Conservation (phyloP, 2,329 filamentous ascomycete species). For the Colletotrichum liaoningense region DNA sequence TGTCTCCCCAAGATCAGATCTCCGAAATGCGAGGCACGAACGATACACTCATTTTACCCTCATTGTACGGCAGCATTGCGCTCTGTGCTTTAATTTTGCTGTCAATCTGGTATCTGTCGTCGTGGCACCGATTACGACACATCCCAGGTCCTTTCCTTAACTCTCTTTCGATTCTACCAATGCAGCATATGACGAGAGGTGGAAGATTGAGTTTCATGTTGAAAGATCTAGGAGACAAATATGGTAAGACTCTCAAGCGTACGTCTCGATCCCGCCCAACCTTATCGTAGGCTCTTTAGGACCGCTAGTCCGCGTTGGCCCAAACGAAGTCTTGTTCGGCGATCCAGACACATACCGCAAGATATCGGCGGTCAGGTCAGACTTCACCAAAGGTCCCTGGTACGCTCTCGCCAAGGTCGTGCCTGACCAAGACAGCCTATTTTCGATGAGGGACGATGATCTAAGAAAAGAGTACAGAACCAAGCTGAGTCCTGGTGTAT, state of each 20-base stretch:
- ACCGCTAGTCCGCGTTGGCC: conserved; percentile 35
- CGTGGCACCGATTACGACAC: conserved; percentile 46
- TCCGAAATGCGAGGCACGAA: not conserved
- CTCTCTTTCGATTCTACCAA: conserved; percentile 45
- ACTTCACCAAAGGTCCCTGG: conserved; percentile 34
- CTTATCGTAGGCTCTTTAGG: conserved; percentile 39
- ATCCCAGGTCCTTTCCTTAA: conserved; percentile 46
- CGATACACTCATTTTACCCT: not conserved
- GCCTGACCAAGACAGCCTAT: conserved; percentile 30
- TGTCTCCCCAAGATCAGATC: not conserved
- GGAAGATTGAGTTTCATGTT: conserved; percentile 23
- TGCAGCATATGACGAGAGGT: conserved; percentile 35
- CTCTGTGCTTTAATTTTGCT: not conserved
- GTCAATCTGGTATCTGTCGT: not conserved
- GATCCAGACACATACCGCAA: conserved; percentile 31
- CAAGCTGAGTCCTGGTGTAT: conserved; percentile 35
- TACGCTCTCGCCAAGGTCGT: conserved; percentile 34
- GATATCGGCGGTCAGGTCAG: conserved; percentile 28
- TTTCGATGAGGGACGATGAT: conserved; percentile 37
- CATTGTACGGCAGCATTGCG: not conserved
- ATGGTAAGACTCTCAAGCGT: not conserved
- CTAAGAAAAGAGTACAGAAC: conserved; percentile 28
- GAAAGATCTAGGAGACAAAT: conserved; percentile 23
- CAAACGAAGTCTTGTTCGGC: conserved; percentile 37
- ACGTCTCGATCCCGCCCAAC: not conserved